Base-by-base conservation (phyloP, 768 basidiomycete species). In the Kwoniella sp. region DNA sequence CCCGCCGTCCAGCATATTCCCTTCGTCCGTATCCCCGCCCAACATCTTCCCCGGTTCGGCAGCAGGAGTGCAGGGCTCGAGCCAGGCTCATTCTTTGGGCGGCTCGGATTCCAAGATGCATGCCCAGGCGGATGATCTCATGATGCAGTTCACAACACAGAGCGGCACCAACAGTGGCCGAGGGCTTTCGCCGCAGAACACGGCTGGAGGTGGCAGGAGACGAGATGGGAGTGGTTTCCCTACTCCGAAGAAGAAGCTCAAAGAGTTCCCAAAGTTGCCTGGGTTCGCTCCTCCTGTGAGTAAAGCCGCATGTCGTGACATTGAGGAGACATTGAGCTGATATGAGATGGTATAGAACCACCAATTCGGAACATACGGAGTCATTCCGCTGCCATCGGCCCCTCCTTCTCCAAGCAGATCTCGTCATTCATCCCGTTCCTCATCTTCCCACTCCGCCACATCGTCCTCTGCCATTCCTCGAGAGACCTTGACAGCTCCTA, bases 301-400 rank as follows among this genome's bases (percentile, higher is more conserved):
- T 70, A 22, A 37, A 29, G 5, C 20, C 8, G 38, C 9, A 9
- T 20, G 9, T 41, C 4, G 47, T 7, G 8, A 48, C 47, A 20
- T n/a, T 56, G 11, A 30, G 28, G 11, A 3, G 17, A 56, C 55
- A 37, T 25, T 48, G 28, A 25, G 23, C 58, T 58, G 56, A 58
- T 45, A 11, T 22, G 12, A 23, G 20, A 59, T 70, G 63, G 67
- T 53, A 23, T 78, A 93, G 89, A 88, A 90, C 34, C 90, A 92
- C 81, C 91, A 93, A 81, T 92, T 92, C 79, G 90, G 90, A 38
- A 89, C 90, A 17, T 95, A 95, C 75, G 93, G 92, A 31, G 91
- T 96, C 70, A 86, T 92, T 34, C 87, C 91, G 17, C 51, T 65
- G 15, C 69, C 66, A 25, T 74, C 65, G 17, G 73, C 66, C 15